phyloP scores from a whole-genome alignment of 768 basidiomycete species.

The Chiua virens region DNA sequence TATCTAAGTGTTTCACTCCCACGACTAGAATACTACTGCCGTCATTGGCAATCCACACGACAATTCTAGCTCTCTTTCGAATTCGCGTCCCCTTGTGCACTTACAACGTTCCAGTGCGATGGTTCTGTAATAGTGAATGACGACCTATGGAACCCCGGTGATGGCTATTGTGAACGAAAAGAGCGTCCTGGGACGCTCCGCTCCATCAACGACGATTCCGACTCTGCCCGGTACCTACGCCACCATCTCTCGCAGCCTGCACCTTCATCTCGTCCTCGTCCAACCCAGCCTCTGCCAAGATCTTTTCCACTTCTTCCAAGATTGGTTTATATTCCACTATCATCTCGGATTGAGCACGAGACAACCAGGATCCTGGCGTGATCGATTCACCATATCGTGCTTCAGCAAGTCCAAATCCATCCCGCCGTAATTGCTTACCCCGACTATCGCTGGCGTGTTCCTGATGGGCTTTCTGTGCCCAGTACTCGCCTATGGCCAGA shows the following conservation, averaged over 20 bases:
- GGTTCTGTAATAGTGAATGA: too few species aligned
- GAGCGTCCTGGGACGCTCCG: too few species aligned
- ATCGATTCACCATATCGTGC: slow-evolving; percentile 59
- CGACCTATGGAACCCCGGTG: too few species aligned
- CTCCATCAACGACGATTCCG: slow-evolving; percentile 45
- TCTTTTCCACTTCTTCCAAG: slow-evolving; percentile 78
- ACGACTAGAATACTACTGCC: too few species aligned
- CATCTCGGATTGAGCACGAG: neutral
- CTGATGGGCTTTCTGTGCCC: slow-evolving; percentile 70
- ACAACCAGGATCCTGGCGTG: neutral
- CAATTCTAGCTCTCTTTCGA: too few species aligned
- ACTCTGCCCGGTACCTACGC: slow-evolving; percentile 46
- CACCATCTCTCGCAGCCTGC: slow-evolving; percentile 46
- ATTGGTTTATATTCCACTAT: slow-evolving; percentile 80
- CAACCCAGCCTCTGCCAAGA: slow-evolving; percentile 78
- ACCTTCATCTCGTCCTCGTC: slow-evolving; percentile 79
- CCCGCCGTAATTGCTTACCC: slow-evolving; percentile 75
- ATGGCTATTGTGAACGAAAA: too few species aligned
- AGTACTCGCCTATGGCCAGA: slow-evolving; percentile 61
- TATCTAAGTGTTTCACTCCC: too few species aligned
- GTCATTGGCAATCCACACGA: too few species aligned
- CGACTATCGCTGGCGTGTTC: slow-evolving; percentile 54
- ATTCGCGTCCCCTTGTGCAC: too few species aligned
- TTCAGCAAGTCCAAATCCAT: slow-evolving; percentile 76
- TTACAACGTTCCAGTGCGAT: too few species aligned